Conservation (phyloP, 225 moss, liverwort and hornwort genomes). For the Physcomitrium patens region DNA sequence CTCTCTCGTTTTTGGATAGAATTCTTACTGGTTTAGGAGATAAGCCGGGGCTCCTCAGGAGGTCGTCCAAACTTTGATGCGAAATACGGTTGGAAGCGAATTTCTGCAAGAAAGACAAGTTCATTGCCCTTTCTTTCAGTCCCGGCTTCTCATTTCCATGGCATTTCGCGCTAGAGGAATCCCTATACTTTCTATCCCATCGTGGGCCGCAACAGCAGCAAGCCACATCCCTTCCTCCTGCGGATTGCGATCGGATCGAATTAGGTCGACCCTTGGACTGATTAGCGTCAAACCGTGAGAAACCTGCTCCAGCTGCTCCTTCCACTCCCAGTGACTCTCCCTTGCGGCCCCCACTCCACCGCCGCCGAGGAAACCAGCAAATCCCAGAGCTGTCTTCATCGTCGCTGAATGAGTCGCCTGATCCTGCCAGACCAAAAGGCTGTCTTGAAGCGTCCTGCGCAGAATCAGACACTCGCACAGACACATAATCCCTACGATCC, state of each 20-base stretch:
- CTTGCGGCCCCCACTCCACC: background rate
- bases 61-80: background rate
- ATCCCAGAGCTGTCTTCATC: background rate
- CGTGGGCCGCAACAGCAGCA: constrained; percentile 36
- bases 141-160: constrained; percentile 16
- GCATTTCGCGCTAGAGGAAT: background rate
- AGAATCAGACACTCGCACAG: constrained; percentile 19
- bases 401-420: background rate
- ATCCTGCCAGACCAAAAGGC: background rate
- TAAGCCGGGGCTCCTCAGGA: constrained; percentile 4
- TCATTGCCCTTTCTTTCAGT: constrained; percentile 22
- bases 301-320: constrained; percentile 1
- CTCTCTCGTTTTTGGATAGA: constrained; percentile 31
- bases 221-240: background rate
- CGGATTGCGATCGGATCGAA: background rate
- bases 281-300: constrained; percentile 30
- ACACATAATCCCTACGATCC: background rate
- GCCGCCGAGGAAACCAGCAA: constrained; percentile 15
- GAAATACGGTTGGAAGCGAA: constrained; percentile 20
- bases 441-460: background rate
- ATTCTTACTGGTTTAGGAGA: constrained; percentile 28
- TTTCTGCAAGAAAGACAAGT: constrained; percentile 19
- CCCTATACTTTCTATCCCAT: constrained; percentile 1
- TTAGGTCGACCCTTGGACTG: constrained; percentile 4
- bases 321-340: background rate